A percentile compares a stretch with the other conserved stretches of the same genome.
Evolutionary conservation across 495 filamentous ascomycete species (phyloP).

Genomic region (Hyphodiscus hymeniophilus): DNA sequence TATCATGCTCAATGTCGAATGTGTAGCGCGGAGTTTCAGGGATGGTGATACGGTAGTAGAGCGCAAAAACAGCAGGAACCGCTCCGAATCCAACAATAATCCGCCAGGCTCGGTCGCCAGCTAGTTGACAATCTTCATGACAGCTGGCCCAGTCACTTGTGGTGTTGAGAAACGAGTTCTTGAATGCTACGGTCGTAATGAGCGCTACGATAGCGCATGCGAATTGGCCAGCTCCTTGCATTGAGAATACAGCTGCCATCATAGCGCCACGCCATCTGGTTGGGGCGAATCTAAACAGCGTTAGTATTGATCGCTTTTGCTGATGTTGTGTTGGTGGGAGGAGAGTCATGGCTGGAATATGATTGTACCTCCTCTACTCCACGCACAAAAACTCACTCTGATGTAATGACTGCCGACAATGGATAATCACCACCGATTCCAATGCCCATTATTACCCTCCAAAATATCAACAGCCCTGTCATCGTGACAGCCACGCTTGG

Average conservation of each 20-base stretch:
- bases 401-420: constrained; percentile 70
- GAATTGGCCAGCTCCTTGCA: constrained; percentile 66
- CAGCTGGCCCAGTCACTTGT: constrained; percentile 40
- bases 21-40: constrained; percentile 73
- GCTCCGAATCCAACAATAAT: constrained; percentile 72
- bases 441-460: constrained; percentile 63
- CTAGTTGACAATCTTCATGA: constrained; percentile 50
- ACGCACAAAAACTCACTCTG: constrained; percentile 42
- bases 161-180: constrained; percentile 45
- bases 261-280: constrained; percentile 81
- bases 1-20: constrained; percentile 69
- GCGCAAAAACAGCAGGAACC: constrained; percentile 63
- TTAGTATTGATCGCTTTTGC: neutral
- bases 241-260: constrained; percentile 83
- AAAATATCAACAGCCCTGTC: constrained; percentile 69
- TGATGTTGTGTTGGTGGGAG: no score
- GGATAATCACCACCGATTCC: constrained; percentile 79
- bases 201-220: constrained; percentile 63
- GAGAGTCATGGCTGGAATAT: no score
- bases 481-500: constrained; percentile 51
- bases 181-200: constrained; percentile 63
- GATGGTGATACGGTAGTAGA: constrained; percentile 85
- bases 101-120: constrained; percentile 79
- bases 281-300: constrained; percentile 56
- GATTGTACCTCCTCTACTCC: neutral